Percentiles rank a stretch among this genome's conserved stretches.
Conservation (phyloP, 768 basidiomycete species). For the Porphyrellus cyaneotinctus region DNA sequence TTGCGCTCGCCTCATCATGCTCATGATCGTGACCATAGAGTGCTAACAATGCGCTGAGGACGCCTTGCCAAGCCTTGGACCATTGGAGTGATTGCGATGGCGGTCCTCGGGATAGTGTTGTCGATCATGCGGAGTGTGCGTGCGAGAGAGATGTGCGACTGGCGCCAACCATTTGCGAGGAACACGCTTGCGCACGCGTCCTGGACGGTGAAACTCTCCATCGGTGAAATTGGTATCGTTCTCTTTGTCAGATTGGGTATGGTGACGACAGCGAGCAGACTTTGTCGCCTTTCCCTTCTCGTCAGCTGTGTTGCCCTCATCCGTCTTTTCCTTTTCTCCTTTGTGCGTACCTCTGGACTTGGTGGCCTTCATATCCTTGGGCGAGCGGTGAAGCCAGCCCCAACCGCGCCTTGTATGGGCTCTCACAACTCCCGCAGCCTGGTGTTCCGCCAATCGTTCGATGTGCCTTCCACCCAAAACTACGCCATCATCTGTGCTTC, state of each 20-base stretch:
- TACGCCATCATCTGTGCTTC: constrained; percentile 1
- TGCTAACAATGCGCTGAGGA: constrained; percentile 62
- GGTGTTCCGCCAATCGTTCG: constrained; percentile 30
- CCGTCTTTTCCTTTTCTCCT: background rate
- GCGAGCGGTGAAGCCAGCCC: constrained; percentile 16
- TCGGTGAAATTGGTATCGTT: constrained; percentile 3
- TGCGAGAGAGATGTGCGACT: background rate
- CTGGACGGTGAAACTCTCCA: constrained; percentile 5
- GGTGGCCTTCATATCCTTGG: background rate
- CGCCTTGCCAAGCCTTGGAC: constrained; percentile 41
- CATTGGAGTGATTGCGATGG: constrained; percentile 1
- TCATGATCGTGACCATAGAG: constrained; percentile 44
- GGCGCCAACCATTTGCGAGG: constrained; percentile 19
- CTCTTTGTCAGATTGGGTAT: constrained; percentile 9
- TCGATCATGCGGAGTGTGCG: background rate
- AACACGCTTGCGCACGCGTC: constrained; percentile 13
- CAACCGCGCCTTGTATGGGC: constrained; percentile 38
- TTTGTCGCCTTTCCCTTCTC: constrained; percentile 10
- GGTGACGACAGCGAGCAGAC: background rate
- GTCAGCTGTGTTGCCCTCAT: background rate
- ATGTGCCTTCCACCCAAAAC: constrained; percentile 13
- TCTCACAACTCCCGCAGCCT: constrained; percentile 42
- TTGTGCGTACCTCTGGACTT: background rate
- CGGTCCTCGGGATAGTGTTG: constrained; percentile 6
- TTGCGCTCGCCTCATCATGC: constrained; percentile 25